A percentile compares a stretch with the other conserved stretches of the same genome.
These are phyloP conservation scores for Nothophytophthora sp. DNA, from an alignment of 352 stramenopile genomes.

Conservation along the genomic window DNA sequence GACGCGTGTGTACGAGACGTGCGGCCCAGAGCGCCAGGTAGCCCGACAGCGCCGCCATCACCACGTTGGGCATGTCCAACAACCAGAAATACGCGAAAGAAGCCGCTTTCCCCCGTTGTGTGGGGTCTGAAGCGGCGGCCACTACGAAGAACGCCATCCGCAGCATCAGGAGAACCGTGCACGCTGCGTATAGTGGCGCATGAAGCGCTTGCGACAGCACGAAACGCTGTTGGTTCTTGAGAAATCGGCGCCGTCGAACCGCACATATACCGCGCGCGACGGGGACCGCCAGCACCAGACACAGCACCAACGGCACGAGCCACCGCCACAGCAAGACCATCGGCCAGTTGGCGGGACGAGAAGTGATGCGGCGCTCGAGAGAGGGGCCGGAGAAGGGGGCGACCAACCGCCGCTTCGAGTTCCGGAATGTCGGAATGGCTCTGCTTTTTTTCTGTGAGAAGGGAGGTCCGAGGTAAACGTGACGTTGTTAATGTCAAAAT, in stretches of 20 bases:
- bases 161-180: constrained; percentile 22
- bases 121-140: neutral
- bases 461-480: too few relatives aligned
- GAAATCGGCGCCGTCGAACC: constrained; percentile 5
- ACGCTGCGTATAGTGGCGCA: constrained; percentile 21
- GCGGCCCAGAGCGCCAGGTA: constrained; percentile 40
- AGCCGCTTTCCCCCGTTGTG: neutral
- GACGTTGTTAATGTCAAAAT: too few relatives aligned
- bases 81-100: constrained; percentile 28
- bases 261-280: constrained; percentile 11
- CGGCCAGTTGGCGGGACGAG: neutral
- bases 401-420: too few relatives aligned
- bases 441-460: too few relatives aligned
- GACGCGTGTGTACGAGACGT: constrained; percentile 15
- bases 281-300: constrained; percentile 8
- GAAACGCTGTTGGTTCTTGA: neutral
- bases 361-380: too few relatives aligned
- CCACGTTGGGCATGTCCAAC: constrained; percentile 33
- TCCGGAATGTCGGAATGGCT: too few relatives aligned
- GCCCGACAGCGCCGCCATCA: constrained; percentile 18
- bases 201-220: constrained; percentile 30
- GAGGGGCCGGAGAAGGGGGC: too few relatives aligned
- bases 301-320: constrained; percentile 14
- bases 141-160: constrained; percentile 24
- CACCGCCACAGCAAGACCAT: constrained; percentile 21